Base-by-base conservation (phyloP, 2,329 filamentous ascomycete genomes). In the Aotearoamyces nothofagi region DNA sequence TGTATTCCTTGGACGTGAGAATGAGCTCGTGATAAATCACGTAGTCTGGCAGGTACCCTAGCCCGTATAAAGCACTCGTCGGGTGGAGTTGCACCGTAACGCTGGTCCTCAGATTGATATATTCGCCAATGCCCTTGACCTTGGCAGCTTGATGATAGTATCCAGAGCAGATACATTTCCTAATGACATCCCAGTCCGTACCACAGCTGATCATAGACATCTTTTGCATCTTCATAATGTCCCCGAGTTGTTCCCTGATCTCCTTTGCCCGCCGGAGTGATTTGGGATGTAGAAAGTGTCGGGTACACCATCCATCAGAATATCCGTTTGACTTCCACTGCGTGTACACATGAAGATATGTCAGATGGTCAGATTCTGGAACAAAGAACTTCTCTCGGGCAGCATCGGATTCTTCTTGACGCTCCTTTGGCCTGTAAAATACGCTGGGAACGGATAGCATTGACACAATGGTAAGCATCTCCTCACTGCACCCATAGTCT, bases 341-440 rank as follows among this genome's bases (percentile, higher is more conserved):
- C 5, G 77, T 78, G 56, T 92, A 98, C 1, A 98, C 90, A 47
- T 96, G 86, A 3, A 98, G 69, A 24, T 94, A 79, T 0, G 90
- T 98, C 22, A 98, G 61, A 50, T 98, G 90, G 51, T 98, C 90
- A 2, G 84, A 94, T 54, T 98, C 90, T 15, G 90, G 84, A 5
- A 98, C 90, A 57, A 93, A 96, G 55, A 98, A 98, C 53, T 96
- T 96, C 51, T 98, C 90, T 15, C 87, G 74, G 17, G 90, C 86
- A 1, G 86, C 76, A 46, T 98, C 90, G 5, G 87, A 90, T 57
- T 98, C 90, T 48, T 98, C 90, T 45, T 93, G 80, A 1, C 90
- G 78, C 53, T 98, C 92, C 50, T 92, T 94, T 3, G 90, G 90
- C 5, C 92, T 73, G 57, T 94, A 96, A 56, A 96, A 98, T 15